Base-by-base conservation (phyloP, 2,329 filamentous ascomycete genomes). In the Aspergillus hiratsukae region DNA sequence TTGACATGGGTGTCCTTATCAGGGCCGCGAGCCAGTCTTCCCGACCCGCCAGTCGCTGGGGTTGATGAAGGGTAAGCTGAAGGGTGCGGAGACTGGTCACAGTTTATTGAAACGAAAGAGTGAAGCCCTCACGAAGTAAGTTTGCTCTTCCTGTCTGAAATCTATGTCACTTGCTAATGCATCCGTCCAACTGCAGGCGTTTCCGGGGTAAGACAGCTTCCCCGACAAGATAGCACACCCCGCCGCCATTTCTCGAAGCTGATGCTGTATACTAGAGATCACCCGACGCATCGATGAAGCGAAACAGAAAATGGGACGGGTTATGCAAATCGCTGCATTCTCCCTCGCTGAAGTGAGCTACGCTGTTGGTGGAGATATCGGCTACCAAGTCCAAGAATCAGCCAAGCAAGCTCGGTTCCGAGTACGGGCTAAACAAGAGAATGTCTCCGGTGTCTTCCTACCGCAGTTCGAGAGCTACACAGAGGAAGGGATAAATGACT, bases 271-370 rank as follows among this genome's bases (percentile, higher is more conserved):
- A 21, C 64, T 72, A 90, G 94, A 99, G 69, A 99, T 99, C 69
- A 97, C 94, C 51, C 86, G 87, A 73, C 89, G 94, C 70, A 99
- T 99, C 76, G 93, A 99, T 79, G 94, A 99, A 76, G 94, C 94
- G 45, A 99, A 99, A 78, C 89, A 92, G 67, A 99, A 99, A 81
- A 99, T 99, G 93, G 94, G 94, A 56, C 86, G 93, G 35, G 94
- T 99, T 40, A 99, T 99, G 94, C 93, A 97, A 76, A 96, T 99
- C 70, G 94, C 94, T 43, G 92, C 94, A 48, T 97, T 99, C 78
- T 97, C 93, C 46, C 83, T 99, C 19, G 94, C 94, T 58, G 94
- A 97, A 78, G 94, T 99, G 55, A 96, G 91, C 50, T 99, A 99
- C 70, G 94, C 94, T 27, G 91, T 97, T 28, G 94, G 94, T 61